Evolutionary conservation across 345 rosid genomes (phyloP).

Genomic region (Leavenworthia alabamica): DNA sequence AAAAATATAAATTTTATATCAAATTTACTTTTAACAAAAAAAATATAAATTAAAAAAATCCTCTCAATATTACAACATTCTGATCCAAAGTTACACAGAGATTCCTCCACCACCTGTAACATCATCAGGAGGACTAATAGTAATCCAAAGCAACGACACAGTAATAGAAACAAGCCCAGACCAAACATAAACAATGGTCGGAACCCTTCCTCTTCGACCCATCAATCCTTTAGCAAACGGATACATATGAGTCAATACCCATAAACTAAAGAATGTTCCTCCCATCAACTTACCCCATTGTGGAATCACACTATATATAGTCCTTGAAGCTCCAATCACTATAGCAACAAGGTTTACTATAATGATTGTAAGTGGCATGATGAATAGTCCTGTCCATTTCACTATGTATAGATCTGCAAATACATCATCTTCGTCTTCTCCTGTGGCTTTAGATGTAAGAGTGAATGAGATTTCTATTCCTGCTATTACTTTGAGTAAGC

Average conservation of each 20-base stretch:
- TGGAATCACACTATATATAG: constrained; percentile 73
- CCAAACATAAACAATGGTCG: constrained; percentile 80
- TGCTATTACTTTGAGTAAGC: constrained; percentile 68
- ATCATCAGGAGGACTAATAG: constrained; percentile 58
- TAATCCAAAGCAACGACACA: constrained; percentile 65
- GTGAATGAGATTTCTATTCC: constrained; percentile 88
- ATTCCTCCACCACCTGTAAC: constrained; percentile 23
- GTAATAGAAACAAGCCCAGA: constrained; percentile 67
- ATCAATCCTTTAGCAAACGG: constrained; percentile 77
- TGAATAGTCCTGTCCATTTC: constrained; percentile 83
- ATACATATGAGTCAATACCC: constrained; percentile 87
- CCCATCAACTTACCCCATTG: constrained; percentile 85
- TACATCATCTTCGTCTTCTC: constrained; percentile 66
- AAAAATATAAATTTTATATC: too few relatives aligned
- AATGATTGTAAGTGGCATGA: constrained; percentile 77
- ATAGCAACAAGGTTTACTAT: constrained; percentile 58
- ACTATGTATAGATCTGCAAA: constrained; percentile 76
- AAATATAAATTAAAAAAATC: background rate
- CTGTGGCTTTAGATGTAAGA: constrained; percentile 57
- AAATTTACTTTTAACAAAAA: constrained; percentile 14
- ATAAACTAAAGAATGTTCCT: constrained; percentile 74
- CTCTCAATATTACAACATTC: background rate
- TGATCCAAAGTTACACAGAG: constrained; percentile 15
- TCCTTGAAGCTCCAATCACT: constrained; percentile 64
- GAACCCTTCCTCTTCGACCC: constrained; percentile 84